Percentiles rank a stretch among this genome's conserved stretches.
These are phyloP conservation scores for Solanum aculeatissimum DNA, from an alignment of 305 asterid genomes.

Conservation along the genomic window DNA sequence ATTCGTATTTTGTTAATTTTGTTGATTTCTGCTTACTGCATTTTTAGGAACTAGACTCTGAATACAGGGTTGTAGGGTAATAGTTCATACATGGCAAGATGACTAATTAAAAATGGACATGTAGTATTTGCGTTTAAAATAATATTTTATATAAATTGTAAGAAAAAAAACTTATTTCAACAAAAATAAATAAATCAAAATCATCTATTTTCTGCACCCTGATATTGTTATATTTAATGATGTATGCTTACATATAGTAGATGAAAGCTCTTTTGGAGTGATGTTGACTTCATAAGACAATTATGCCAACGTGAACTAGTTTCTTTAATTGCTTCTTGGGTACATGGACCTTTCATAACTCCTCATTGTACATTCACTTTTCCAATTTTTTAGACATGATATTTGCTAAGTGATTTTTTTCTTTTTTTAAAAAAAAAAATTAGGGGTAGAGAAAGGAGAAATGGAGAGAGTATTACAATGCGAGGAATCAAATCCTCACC, in stretches of 20 bases:
- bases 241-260: neutral
- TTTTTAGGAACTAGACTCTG: too few relatives aligned
- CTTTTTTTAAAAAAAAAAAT: too few relatives aligned
- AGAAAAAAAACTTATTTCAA: neutral
- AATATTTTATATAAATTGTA: neutral
- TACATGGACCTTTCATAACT: conserved; percentile 46
- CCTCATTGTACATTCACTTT: conserved; percentile 25
- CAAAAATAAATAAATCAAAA: neutral
- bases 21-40: too few relatives aligned
- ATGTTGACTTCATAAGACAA: conserved; percentile 21
- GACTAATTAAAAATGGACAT: too few relatives aligned
- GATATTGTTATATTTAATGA: too few relatives aligned
- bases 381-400: conserved; percentile 18
- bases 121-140: neutral
- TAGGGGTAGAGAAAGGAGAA: too few relatives aligned
- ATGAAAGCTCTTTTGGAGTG: conserved; percentile 53
- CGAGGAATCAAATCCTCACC: too few relatives aligned
- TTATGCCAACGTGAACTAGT: conserved; percentile 23
- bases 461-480: too few relatives aligned
- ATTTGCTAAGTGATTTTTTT: conserved; percentile 15
- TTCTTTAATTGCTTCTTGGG: conserved; percentile 22
- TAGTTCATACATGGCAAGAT: too few relatives aligned
- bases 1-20: too few relatives aligned
- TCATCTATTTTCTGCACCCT: too few relatives aligned
- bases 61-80: too few relatives aligned